phyloP scores from a whole-genome alignment of 805 yeast genomes.

The Metschnikowia orientalis region DNA sequence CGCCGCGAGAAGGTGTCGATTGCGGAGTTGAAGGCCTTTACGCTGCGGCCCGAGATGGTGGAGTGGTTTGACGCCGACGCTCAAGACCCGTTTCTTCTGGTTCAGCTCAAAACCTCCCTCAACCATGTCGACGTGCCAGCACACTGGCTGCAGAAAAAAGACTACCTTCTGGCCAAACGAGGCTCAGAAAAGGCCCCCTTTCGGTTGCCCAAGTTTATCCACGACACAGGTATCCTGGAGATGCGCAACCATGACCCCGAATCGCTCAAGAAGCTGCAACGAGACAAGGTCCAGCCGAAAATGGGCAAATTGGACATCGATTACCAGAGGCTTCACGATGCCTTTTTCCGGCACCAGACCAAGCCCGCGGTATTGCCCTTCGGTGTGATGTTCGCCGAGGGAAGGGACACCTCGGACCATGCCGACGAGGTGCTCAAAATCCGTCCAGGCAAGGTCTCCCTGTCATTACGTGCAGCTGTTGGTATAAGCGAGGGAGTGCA shows the following conservation, averaged over 20 bases:
- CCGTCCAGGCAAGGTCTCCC: slow-evolving; percentile 68
- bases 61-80: slow-evolving; percentile 91
- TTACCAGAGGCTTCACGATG: slow-evolving; percentile 74
- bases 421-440: slow-evolving; percentile 31
- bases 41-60: slow-evolving; percentile 63
- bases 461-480: slow-evolving; percentile 59
- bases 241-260: slow-evolving; percentile 71
- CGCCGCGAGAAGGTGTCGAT: slow-evolving; percentile 57
- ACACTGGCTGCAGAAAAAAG: slow-evolving; percentile 81
- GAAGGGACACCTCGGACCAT: slow-evolving; percentile 43
- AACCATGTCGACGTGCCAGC: slow-evolving; percentile 73
- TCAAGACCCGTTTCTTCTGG: slow-evolving; percentile 63
- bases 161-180: slow-evolving; percentile 61
- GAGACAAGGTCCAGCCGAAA: slow-evolving; percentile 87
- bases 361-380: slow-evolving; percentile 62
- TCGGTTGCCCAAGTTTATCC: slow-evolving; percentile 71
- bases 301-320: slow-evolving; percentile 84
- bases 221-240: slow-evolving; percentile 78
- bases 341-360: slow-evolving; percentile 77
- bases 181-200: slow-evolving; percentile 69
- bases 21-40: slow-evolving; percentile 58
- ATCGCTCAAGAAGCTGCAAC: slow-evolving; percentile 63
- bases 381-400: slow-evolving; percentile 82
- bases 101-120: slow-evolving; percentile 58
- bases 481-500: slow-evolving; percentile 46